Evolutionary conservation across 345 rosid species (phyloP), one percentile per base, ranked within the genome.

Genomic region (Physaria fendleri): DNA sequence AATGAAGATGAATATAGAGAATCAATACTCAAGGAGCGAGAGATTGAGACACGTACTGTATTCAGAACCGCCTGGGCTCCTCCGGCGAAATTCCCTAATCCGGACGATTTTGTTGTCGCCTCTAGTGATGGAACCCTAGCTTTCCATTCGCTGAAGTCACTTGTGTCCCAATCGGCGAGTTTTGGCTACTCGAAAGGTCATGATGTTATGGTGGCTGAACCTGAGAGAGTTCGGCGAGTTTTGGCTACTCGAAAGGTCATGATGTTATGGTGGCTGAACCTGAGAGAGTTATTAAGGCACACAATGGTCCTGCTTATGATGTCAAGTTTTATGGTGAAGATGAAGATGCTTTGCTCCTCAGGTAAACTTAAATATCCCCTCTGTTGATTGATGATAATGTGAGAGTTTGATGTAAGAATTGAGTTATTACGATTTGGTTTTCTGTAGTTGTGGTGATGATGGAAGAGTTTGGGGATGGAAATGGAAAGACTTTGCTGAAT

Each of bases 291-390:
- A 43, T 93, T 73, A 81, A 45, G 37, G 97, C 79, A 44, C 99
- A 89, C 52, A 85, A 86, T 14, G 99, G 97, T 20, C 94, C 99
- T 16, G 89, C 84, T 1, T 93, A 93, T 65, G 99, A 93, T 78
- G 78, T 93, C 37, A 85, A 89, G 75, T 93, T 93, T 61, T 89
- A 83, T 20, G 94, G 94, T 0, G 64, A 82, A 35, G 76, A 73
- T 17, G 90, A 83, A 44, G 83, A 85, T 73, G 73, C 79, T 48
- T 75, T 93, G 76, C 73, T 93, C 13, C 62, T 93, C 55, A 93
- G 99, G 99, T 93, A 50, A 15, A 35, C 29, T 62, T 46, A 20
- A 48, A 39, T 8, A 49, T 22, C 12, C 5, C 8, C 25, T 14
- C 44, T 9, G 8, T 39, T 30, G 37, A 39, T 52, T 61, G 57